phyloP scores from a whole-genome alignment of 2,329 filamentous ascomycete species.

The Didymellaceae sp. region DNA sequence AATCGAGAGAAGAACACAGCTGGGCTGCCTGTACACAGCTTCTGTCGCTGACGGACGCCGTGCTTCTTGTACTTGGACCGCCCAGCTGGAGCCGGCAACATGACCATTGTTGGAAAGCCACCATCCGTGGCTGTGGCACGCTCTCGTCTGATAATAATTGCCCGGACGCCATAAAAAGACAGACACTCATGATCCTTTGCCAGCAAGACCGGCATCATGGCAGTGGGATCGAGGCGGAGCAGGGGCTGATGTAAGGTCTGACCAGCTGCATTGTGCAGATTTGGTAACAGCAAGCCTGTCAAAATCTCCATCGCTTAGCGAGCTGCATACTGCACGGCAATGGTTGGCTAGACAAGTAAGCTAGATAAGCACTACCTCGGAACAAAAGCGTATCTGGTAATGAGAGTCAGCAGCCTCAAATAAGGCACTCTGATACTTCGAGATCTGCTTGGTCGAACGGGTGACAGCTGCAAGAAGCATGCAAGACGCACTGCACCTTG shows the following conservation, averaged over 20 bases:
- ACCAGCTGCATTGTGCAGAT: conserved; percentile 4
- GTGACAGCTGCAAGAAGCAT: conserved; percentile 5
- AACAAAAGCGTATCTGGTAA: conserved; percentile 1
- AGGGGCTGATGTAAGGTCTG: neutral
- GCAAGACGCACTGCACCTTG: conserved; percentile 4
- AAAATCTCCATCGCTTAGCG: neutral
- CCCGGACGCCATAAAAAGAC: neutral
- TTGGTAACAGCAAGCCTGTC: conserved; percentile 1
- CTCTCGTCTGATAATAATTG: conserved; percentile 1
- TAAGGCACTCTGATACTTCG: neutral
- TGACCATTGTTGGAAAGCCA: neutral
- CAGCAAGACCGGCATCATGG: neutral
- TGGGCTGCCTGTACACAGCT: conserved; percentile 1
- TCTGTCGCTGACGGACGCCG: conserved; percentile 4
- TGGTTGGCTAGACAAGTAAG: neutral
- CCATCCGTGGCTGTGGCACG: neutral
- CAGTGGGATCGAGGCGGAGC: neutral
- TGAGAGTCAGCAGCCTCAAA: conserved; percentile 9
- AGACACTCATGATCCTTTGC: neutral
- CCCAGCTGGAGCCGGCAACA: neutral
- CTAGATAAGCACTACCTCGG: conserved; percentile 11
- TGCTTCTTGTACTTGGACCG: conserved; percentile 11
- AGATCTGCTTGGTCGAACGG: neutral
- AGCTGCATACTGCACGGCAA: neutral
- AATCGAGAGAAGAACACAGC: neutral